Evolutionary conservation across 73 alveolate species (phyloP).

Genomic region (Tetrahymena elliotti): DNA sequence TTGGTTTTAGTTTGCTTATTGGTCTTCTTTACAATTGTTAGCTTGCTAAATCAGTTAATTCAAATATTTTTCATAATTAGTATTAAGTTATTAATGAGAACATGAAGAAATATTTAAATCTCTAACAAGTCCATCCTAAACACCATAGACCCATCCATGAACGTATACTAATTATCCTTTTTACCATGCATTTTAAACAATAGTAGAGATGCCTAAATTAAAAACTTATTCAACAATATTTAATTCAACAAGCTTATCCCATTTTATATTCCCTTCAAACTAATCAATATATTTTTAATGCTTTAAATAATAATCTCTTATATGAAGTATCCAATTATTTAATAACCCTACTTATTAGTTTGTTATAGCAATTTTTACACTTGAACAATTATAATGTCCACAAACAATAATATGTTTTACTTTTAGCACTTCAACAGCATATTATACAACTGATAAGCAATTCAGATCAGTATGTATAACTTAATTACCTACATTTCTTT

Average conservation of each 20-base stretch:
- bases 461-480: conserved; percentile 19
- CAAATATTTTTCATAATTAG: background rate
- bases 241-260: conserved; percentile 1
- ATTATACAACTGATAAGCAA: conserved; percentile 11
- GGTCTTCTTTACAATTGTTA: background rate
- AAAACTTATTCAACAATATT: conserved; percentile 24
- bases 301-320: conserved; percentile 7
- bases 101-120: background rate
- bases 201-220: conserved; percentile 21
- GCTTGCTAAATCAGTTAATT: background rate
- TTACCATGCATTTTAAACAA: background rate
- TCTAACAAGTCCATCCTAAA: background rate
- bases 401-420: conserved; percentile 14
- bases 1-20: background rate
- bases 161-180: background rate
- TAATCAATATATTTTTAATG: conserved; percentile 19
- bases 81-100: background rate
- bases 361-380: conserved; percentile 28
- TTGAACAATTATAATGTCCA: conserved; percentile 25
- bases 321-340: conserved; percentile 22
- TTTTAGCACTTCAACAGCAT: conserved; percentile 21
- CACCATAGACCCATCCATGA: background rate
- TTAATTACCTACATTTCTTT: conserved; percentile 10
- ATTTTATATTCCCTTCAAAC: background rate
- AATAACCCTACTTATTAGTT: conserved; percentile 29